Evolutionary conservation across 2,329 filamentous ascomycete genomes (phyloP).

Genomic region (Alternaria novae-zelandiae): DNA sequence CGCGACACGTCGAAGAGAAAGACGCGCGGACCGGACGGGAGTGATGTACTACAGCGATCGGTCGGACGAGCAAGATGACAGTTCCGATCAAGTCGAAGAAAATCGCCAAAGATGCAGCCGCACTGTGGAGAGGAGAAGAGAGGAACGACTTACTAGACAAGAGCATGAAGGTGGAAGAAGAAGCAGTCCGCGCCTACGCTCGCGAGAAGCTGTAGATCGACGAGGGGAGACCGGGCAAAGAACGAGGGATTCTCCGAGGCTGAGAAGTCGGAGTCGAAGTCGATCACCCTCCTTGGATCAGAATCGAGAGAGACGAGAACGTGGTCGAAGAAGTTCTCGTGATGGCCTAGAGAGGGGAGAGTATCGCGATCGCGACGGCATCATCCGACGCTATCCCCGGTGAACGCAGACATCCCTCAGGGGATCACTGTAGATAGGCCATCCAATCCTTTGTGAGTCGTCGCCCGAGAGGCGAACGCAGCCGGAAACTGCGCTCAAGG

Average conservation of each 20-base stretch:
- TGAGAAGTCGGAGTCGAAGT: not conserved
- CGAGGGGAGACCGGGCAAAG: not conserved
- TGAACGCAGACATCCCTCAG: not conserved
- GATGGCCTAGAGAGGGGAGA: not conserved
- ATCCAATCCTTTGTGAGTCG: not conserved
- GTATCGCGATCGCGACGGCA: not conserved
- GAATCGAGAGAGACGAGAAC: not conserved
- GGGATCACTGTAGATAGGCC: not conserved
- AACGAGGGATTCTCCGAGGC: not conserved
- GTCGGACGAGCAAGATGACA: not conserved
- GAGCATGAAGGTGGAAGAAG: not conserved
- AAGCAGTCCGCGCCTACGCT: not conserved
- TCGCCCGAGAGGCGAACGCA: accelerated
- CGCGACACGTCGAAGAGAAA: not conserved
- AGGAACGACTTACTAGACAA: not conserved
- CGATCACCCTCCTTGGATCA: not conserved
- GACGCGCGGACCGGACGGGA: not conserved
- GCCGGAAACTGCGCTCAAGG: not conserved
- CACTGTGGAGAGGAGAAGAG: too few relatives aligned
- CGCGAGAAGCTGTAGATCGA: not conserved
- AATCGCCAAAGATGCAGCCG: not conserved
- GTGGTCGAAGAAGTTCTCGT: not conserved
- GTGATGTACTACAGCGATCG: not conserved
- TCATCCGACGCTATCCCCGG: not conserved
- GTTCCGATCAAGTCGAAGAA: not conserved